Base-by-base conservation (phyloP, 495 filamentous ascomycete genomes). In the Trichoderma gamsii region DNA sequence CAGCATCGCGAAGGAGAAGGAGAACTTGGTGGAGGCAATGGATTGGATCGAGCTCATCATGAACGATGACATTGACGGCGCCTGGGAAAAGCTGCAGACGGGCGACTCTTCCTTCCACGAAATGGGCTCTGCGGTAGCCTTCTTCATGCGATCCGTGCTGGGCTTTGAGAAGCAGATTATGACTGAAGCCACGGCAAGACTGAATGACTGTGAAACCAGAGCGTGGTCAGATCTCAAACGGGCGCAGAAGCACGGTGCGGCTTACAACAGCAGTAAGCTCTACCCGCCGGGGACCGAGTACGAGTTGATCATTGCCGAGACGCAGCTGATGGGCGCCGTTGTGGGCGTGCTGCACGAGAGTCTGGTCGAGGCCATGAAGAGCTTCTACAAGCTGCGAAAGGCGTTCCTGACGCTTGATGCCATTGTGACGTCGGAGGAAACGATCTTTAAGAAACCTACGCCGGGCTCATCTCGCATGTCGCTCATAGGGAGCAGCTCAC, bases 101-200 rank as follows among this genome's bases (percentile, higher is more conserved):
- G 88, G 89, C 21, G 79, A 83, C 63, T 98, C 95, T n/a, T 85
- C 92, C n/a, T 98, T 93, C 75, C 95, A 99, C 75, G 86, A 92
- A 82, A 83, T 97, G 25, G 95, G 91, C 9, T 81, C 88, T 73
- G 91, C 92, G 46, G 86, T 97, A 35, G 86, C 93, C 52, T 85
- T 85, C 41, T 97, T 98, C 72, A 88, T 99, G 73, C 83, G 86
- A 70, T 93, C 93, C 51, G 90, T 93, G 15, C 79, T 99, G 12
- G 94, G 96, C 6, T 96, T 97, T 73, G 95, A 99, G 77, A 91
- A 93, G 71, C 92, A 95, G n/a, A 82, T 96, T 67, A 96, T 99
- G 91, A 86, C 86, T 69, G 88, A 96, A 80, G 92, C 95, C 18
- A 85, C 87, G 21, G 86, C 87, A 64, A 82, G 85, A 65, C 84